Conservation (phyloP, 371 early-diverging fungal genomes). For the Syncephalastrum sp. region DNA sequence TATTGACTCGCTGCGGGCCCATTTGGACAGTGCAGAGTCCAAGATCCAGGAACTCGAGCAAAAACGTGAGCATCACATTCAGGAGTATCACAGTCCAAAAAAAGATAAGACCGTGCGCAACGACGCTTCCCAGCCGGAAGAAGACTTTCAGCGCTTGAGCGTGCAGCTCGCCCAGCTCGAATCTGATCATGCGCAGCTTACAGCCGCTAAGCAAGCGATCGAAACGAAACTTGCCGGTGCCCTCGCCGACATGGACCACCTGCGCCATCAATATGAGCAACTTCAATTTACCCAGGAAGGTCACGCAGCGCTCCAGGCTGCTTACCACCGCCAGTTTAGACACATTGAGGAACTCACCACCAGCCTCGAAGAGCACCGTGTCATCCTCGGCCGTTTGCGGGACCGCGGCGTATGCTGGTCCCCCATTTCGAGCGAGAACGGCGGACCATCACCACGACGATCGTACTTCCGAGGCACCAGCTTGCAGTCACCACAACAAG, state of each 20-base stretch:
- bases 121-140: background rate
- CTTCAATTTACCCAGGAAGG: constrained; percentile 25
- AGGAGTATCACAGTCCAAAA: background rate
- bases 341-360: constrained; percentile 32
- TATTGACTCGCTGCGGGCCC: constrained; percentile 25
- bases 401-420: constrained; percentile 18
- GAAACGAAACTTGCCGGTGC: constrained; percentile 16
- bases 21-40: constrained; percentile 20
- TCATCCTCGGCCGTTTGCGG: constrained; percentile 16
- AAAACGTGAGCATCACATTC: background rate
- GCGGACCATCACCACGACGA: background rate
- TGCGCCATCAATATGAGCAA: constrained; percentile 25
- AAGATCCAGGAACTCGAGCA: constrained; percentile 26
- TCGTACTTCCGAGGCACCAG: background rate
- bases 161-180: constrained; percentile 3
- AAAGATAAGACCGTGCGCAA: background rate
- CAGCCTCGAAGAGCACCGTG: constrained; percentile 41
- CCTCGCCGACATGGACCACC: constrained; percentile 19
- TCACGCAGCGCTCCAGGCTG: constrained; percentile 25
- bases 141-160: no score
- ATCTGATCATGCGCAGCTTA: constrained; percentile 11
- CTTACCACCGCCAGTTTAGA: constrained; percentile 27
- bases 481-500: constrained; percentile 9
- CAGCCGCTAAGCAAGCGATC: constrained; percentile 14
- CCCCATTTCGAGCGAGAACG: constrained; percentile 8